Percentiles rank a stretch among this genome's conserved stretches.
Evolutionary conservation across 2,329 filamentous ascomycete genomes (phyloP).

Genomic region (Fusarium sp.): DNA sequence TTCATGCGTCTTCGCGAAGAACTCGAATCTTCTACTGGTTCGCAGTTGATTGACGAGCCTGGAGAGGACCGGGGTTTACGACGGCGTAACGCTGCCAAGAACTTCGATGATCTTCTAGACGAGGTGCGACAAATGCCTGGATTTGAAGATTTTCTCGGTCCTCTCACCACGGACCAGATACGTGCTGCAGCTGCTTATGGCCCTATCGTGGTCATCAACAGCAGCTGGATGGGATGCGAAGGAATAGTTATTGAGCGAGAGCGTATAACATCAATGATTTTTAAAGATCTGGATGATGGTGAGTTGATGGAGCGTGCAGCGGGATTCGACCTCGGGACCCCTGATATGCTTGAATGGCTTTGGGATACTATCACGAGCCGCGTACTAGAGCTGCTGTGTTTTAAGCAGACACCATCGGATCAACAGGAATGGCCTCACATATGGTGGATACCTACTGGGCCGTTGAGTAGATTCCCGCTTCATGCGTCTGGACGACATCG

Average conservation of each 20-base stretch:
- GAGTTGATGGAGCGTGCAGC: background rate
- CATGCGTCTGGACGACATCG: slow-evolving; percentile 1
- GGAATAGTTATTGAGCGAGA: background rate
- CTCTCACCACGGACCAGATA: background rate
- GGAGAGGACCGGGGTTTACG: background rate
- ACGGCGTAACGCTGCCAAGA: background rate
- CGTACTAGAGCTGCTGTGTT: background rate
- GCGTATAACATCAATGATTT: background rate
- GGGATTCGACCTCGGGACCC: background rate
- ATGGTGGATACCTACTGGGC: background rate
- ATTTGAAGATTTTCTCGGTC: background rate
- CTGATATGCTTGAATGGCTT: background rate
- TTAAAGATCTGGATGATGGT: background rate
- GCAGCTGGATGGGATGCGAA: background rate
- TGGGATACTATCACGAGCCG: background rate
- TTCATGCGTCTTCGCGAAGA: background rate
- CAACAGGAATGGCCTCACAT: background rate
- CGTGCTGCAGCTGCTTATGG: background rate
- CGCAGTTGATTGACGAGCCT: fast-evolving
- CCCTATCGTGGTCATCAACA: background rate
- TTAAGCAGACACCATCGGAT: background rate
- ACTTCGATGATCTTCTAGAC: background rate
- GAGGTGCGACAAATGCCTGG: background rate
- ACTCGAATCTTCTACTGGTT: background rate
- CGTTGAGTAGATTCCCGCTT: background rate